Base-by-base conservation (phyloP, 306 rosid genomes). In the Trifolium repens region DNA sequence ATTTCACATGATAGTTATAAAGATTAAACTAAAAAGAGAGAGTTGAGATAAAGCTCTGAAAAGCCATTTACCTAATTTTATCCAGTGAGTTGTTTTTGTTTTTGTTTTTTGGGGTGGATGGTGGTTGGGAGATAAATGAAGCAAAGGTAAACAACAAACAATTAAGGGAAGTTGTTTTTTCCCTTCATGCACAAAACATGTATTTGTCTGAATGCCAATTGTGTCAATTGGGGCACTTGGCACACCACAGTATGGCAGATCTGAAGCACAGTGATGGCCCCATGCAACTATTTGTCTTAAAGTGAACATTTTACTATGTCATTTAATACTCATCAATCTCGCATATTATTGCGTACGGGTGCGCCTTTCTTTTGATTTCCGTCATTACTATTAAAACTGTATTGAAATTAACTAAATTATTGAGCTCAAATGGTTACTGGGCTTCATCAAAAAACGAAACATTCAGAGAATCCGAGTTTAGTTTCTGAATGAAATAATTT, bases 51-150 rank as follows among this genome's bases (percentile, higher is more conserved):
- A 24, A 12, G 7, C 4, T 26, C 3, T 26, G 64, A 24, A 58
- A 58, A 58, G 64, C 35, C 37, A 58, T 58, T 26, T 24, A 26
- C 42, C 67, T 61, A 32, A 61, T 15, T 15, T 61, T 14, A 61
- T 61, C 67, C 32, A 15, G 24, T 14, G 22, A 32, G 67, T 61
- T 7, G 14, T 32, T 60, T 13, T 61, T 7, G 14, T 32, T 60
- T 13, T 61, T 61, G 7, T 14, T 9, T 22, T 10, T 22, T 17
- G 2, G 14, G 5, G 62, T 22, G 13, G 42, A 61, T 15, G 67
- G 67, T 61, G 42, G 67, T 61, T 61, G 67, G 67, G 67, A 61
- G 67, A 61, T 61, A 61, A 34, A 61, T 61, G 24, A n/a, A 34
- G 11, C 67, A 15, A 61, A 61, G 7, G 2, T 61, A 61, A 61